Percentiles rank a stretch among this genome's conserved stretches.
phyloP scores from a whole-genome alignment of 2,329 filamentous ascomycete genomes.

The Talaromyces marneffei region DNA sequence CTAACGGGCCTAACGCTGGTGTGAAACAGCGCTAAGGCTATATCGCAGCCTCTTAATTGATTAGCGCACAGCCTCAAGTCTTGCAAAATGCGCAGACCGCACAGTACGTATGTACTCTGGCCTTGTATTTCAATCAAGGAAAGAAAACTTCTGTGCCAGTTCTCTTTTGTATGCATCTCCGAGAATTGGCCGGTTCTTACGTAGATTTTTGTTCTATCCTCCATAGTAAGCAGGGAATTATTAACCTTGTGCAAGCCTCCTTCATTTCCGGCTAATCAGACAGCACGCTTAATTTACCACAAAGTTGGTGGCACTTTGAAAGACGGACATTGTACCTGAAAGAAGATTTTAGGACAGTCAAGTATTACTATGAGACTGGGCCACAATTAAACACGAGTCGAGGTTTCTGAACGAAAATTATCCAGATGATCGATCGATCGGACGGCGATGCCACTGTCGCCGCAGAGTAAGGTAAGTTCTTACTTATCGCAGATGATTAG shows the following conservation, averaged over 20 bases:
- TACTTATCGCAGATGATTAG: background rate
- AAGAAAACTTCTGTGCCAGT: background rate
- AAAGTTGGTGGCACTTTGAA: background rate
- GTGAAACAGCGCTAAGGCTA: conserved; percentile 2
- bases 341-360: background rate
- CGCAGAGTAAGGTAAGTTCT: background rate
- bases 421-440: background rate
- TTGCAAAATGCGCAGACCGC: background rate
- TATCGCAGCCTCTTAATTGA: background rate
- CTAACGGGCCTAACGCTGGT: background rate
- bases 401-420: background rate
- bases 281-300: background rate
- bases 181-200: background rate
- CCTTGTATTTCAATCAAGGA: background rate
- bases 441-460: background rate
- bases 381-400: background rate
- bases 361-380: background rate
- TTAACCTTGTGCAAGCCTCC: background rate
- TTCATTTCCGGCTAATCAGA: background rate
- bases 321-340: background rate
- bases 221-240: too few relatives aligned
- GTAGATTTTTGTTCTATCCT: background rate
- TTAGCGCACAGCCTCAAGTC: background rate
- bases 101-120: too few relatives aligned
- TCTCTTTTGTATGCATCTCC: background rate